Conservation (phyloP, 1,139 yeast species). For the Kurtzmaniella natalensis region DNA sequence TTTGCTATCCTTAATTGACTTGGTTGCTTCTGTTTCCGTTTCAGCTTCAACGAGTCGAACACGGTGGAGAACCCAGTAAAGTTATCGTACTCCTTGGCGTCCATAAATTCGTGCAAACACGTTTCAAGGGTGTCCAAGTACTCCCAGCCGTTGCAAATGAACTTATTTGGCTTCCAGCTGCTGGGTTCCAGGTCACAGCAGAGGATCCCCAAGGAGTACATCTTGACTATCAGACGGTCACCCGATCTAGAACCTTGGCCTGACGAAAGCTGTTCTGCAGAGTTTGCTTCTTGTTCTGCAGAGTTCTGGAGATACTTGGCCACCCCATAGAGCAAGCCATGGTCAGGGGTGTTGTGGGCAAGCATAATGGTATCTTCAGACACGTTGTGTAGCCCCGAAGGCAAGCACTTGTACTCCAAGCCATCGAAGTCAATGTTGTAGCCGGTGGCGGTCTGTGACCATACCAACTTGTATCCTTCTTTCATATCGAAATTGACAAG, state of each 20-base stretch:
- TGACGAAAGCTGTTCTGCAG: neutral
- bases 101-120: slow-evolving; percentile 37
- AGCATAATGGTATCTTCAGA: slow-evolving; percentile 41
- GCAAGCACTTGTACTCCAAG: slow-evolving; percentile 70
- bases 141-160: slow-evolving; percentile 52
- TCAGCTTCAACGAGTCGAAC: slow-evolving; percentile 11
- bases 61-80: slow-evolving; percentile 18
- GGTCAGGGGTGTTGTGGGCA: slow-evolving; percentile 24
- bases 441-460: slow-evolving; percentile 35
- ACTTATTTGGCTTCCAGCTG: slow-evolving; percentile 51
- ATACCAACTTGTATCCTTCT: slow-evolving; percentile 57
- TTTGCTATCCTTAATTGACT: slow-evolving; percentile 17
- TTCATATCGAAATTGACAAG: slow-evolving; percentile 61
- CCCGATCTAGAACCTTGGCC: neutral
- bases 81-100: slow-evolving; percentile 14
- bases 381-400: slow-evolving; percentile 78
- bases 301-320: slow-evolving; percentile 30
- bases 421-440: slow-evolving; percentile 25
- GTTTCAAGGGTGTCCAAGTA: slow-evolving; percentile 45
- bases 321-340: slow-evolving; percentile 32
- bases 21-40: slow-evolving; percentile 5
- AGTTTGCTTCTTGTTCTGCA: slow-evolving; percentile 9
- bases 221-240: slow-evolving; percentile 52
- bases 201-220: slow-evolving; percentile 65
- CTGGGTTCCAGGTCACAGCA: slow-evolving; percentile 32